Evolutionary conservation across 2,329 filamentous ascomycete species (phyloP), one percentile per base, ranked within the genome.

Genomic region (Fusarium sp.): DNA sequence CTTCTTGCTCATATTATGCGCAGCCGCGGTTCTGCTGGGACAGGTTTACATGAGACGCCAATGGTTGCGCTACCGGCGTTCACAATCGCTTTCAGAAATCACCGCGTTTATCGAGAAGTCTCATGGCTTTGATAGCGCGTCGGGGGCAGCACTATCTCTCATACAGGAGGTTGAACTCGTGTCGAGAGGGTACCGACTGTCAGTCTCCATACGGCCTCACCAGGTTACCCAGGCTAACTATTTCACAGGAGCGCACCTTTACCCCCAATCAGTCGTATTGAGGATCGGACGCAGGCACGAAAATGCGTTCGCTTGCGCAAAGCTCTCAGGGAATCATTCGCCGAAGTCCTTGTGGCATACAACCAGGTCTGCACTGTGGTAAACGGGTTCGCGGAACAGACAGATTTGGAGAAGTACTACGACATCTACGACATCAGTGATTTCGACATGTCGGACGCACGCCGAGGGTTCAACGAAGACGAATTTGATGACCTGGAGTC

Each of bases 81-180:
- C 92, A 54, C 91, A 95, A 77, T 91, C 92, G 1, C 85, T 97
- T 39, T 85, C 89, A 36, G 89, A 91, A 67, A 90, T 92, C 6
- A 89, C 89, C 11, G 82, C 85, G 1, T 90, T 97, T 70, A 90
- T 96, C 47, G 85, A 88, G 48, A 91, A 90, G 75, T 90, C 94
- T 40, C 94, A 97, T 76, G 90, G 91, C 52, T 94, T 97, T 73
- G 94, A 98, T 80, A 89, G 91, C 41, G 91, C 91, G 23, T 90
- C 89, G 41, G 90, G 91, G 40, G 92, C 93, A 34, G 92, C 93
- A 3, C 85, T 97, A 59, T 90, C 92, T 39, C 87, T 97, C 65
- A 91, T 98, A 67, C 95, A 97, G 79, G 95, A 98, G 81, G 94
- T 98, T n/a, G 95, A 98, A 82, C 86, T 98, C 34, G 94, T 98